Conservation (phyloP, 768 basidiomycete species). For the Clavulina sp. region DNA sequence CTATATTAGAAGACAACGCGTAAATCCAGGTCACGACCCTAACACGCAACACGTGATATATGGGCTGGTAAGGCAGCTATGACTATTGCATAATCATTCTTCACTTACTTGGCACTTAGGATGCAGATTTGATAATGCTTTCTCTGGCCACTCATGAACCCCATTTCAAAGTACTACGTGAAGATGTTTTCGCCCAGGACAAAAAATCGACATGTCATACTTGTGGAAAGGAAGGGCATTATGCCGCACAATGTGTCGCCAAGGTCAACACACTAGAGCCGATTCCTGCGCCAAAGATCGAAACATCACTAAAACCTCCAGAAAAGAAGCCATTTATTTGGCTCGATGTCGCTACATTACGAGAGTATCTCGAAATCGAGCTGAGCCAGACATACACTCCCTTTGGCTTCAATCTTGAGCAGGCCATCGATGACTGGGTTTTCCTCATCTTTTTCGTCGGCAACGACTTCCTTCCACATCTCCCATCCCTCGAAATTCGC, state of each 20-base stretch:
- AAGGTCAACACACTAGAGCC: constrained; percentile 35
- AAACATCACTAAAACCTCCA: constrained; percentile 27
- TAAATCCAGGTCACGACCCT: constrained; percentile 77
- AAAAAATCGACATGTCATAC: constrained; percentile 68
- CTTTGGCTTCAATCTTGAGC: constrained; percentile 86
- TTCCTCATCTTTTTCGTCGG: constrained; percentile 99
- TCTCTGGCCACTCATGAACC: constrained; percentile 96
- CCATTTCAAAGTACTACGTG: constrained; percentile 90
- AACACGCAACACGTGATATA: constrained; percentile 97
- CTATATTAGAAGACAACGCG: constrained; percentile 79
- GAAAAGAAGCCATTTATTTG: constrained; percentile 97
- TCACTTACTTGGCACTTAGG: constrained; percentile 27
- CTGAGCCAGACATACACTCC: constrained; percentile 60
- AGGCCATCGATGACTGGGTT: constrained; percentile 99
- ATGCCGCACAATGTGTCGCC: constrained; percentile 86
- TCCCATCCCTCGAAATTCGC: constrained; percentile 95
- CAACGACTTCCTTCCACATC: constrained; percentile 96
- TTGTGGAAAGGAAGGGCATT: constrained; percentile 90
- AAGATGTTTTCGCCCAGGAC: constrained; percentile 90
- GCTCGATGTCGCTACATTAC: constrained; percentile 86
- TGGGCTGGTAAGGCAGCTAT: constrained; percentile 49
- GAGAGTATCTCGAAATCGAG: constrained; percentile 96
- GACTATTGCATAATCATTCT: neutral
- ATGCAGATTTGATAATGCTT: constrained; percentile 99
- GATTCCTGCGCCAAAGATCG: constrained; percentile 16